These are phyloP conservation scores for Fomes fomentarius DNA, from an alignment of 1,284 basidiomycete genomes.

Conservation along the genomic window DNA sequence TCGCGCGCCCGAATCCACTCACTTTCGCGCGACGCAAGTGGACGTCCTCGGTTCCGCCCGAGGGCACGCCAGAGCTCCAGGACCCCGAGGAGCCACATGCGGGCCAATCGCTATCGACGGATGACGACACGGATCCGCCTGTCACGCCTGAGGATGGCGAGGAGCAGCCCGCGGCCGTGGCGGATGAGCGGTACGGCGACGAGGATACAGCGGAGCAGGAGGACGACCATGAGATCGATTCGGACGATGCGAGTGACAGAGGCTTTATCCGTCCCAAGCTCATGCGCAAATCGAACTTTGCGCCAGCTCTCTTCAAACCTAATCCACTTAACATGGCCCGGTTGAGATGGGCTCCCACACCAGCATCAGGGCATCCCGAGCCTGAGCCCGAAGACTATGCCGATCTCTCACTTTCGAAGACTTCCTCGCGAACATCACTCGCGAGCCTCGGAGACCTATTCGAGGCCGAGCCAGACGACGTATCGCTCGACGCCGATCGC, in stretches of 20 bases:
- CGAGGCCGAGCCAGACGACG: conserved; percentile 19
- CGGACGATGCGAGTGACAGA: conserved; percentile 14
- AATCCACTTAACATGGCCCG: conserved; percentile 57
- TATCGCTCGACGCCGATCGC: conserved; percentile 1
- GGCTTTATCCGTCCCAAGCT: conserved; percentile 36
- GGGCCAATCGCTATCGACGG: conserved; percentile 18
- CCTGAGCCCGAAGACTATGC: conserved; percentile 20
- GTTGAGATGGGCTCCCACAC: conserved; percentile 49
- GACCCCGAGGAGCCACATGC: conserved; percentile 4
- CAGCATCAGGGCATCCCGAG: conserved; percentile 18
- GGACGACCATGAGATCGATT: conserved; percentile 27
- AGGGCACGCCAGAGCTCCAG: conserved; percentile 16
- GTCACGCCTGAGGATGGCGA: conserved; percentile 26
- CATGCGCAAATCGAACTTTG: conserved; percentile 18
- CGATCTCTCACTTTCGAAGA: conserved; percentile 3
- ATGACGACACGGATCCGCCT: conserved; percentile 28
- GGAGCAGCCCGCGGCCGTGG: conserved; percentile 5
- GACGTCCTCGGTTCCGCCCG: conserved; percentile 28
- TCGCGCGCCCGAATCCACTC: conserved; percentile 37
- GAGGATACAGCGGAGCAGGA: conserved; percentile 4
- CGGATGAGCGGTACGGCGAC: conserved; percentile 1
- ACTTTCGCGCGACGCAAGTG: conserved; percentile 40
- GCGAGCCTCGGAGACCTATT: conserved; percentile 34
- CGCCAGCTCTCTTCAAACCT: conserved; percentile 44
- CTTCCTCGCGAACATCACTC: conserved; percentile 14